Conservation (phyloP, 2,329 filamentous ascomycete genomes). For the Fusarium dlaminii region DNA sequence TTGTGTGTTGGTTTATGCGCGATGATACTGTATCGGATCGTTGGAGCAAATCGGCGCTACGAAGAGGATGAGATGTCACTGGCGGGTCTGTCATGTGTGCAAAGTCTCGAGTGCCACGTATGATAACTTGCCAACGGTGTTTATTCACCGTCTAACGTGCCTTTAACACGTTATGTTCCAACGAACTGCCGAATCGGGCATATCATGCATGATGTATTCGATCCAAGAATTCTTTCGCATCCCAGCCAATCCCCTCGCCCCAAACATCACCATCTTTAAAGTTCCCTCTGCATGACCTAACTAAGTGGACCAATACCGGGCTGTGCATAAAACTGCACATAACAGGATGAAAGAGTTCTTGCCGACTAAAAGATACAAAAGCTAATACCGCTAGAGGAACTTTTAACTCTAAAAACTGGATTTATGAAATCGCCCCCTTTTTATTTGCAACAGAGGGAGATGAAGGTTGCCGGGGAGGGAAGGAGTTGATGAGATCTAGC, state of each 20-base stretch:
- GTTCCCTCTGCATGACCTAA: neutral
- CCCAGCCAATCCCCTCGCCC: neutral
- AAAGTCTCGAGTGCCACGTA: neutral
- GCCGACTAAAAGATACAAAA: neutral
- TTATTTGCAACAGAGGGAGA: neutral
- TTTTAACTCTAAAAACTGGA: neutral
- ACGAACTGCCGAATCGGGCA: neutral
- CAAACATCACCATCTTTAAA: neutral
- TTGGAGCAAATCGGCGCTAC: constrained; percentile 7
- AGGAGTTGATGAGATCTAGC: constrained; percentile 16
- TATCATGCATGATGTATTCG: neutral
- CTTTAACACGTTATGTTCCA: neutral
- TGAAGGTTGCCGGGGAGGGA: neutral
- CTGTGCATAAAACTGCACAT: neutral
- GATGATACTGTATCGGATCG: neutral
- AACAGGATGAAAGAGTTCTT: neutral
- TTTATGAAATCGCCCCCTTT: constrained; percentile 11
- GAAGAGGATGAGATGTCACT: neutral
- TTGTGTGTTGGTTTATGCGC: neutral
- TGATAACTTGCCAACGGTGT: neutral
- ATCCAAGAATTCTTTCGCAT: neutral
- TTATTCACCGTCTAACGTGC: neutral
- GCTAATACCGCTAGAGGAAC: neutral
- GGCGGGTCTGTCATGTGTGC: neutral
- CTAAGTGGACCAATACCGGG: neutral